These are phyloP conservation scores for Candida dubliniensis DNA, from an alignment of 1,139 yeast genomes.

Conservation along the genomic window DNA sequence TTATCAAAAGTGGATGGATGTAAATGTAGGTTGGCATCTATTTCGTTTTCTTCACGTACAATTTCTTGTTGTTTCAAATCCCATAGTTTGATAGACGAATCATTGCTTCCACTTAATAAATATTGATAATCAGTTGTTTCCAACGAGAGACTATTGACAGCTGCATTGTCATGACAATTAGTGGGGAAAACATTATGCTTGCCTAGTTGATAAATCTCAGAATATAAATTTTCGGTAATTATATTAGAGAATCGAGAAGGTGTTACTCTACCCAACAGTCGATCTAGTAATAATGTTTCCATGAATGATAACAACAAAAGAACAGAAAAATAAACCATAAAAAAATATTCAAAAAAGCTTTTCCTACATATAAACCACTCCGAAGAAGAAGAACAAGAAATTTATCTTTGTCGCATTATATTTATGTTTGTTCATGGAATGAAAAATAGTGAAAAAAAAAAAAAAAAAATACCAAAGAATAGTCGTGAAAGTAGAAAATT, in stretches of 20 bases:
- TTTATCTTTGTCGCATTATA: background rate
- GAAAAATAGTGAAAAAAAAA: background rate
- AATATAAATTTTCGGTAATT: slow-evolving; percentile 41
- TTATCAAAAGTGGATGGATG: slow-evolving; percentile 16
- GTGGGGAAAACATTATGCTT: slow-evolving; percentile 33
- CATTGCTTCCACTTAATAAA: slow-evolving; percentile 74
- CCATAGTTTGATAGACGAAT: slow-evolving; percentile 70
- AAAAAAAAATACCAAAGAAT: background rate
- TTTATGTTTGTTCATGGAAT: background rate
- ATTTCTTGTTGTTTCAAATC: slow-evolving; percentile 30
- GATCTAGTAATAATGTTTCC: slow-evolving; percentile 42
- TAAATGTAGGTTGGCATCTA: slow-evolving; percentile 10
- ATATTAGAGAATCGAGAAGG: slow-evolving; percentile 40
- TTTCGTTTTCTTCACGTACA: slow-evolving; percentile 17
- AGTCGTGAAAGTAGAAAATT: background rate
- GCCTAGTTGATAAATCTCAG: slow-evolving; percentile 22
- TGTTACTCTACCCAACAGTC: slow-evolving; percentile 28
- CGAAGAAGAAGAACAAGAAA: background rate
- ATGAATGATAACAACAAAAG: slow-evolving; percentile 16
- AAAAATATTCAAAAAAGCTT: background rate
- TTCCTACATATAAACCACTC: slow-evolving; percentile 1
- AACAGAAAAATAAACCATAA: background rate
- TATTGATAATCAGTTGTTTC: slow-evolving; percentile 52
- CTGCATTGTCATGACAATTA: slow-evolving; percentile 43
- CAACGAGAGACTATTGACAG: slow-evolving; percentile 67